Base-by-base conservation (phyloP, 2,329 filamentous ascomycete genomes). In the Ilyonectria robusta region DNA sequence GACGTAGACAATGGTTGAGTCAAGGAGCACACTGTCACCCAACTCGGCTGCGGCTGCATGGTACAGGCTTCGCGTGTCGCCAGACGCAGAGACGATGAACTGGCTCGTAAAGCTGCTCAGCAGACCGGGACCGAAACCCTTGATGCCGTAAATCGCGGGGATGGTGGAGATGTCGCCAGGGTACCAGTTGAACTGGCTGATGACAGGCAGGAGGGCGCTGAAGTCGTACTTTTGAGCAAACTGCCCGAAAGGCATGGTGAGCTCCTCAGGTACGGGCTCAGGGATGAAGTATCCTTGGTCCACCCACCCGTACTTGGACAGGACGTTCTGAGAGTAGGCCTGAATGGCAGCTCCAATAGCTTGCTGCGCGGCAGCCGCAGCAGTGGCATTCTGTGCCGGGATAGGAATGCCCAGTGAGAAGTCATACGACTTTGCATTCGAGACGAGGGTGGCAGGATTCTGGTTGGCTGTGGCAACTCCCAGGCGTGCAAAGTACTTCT, bases 161-260 rank as follows among this genome's bases (percentile, higher is more conserved):
- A 73, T 50, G 4, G 69, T 63, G 1, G 70, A 55, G 15, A 71
- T 68, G 26, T 69, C 60, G 0, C 72, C 72, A 6, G 58, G 26
- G n/a, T 74, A 73, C 72, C 70, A 70, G 61, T 66, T 66, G 21
- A 70, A 56, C 54, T 72, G 68, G 2, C 40, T 35, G 2, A 73
- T 71, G 2, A 63, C 44, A 9, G 71, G 66, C 0, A 73, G 40
- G 0, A 72, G 44, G 1, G 70, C 71, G 1, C 21, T 61, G 35
- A 74, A 74, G 21, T 68, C 53, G 42, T 74, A 44, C 1, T 71
- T 26, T 0, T 62, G 13, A 6, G 72, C 72, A 17, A 74, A 74
- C 6, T 70, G 26, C 0, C 66, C 70, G 11, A 74, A 74, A 2
- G 72, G 72, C 0, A 66, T 31, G 2, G 51, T 51, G 3, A 74